Base-by-base conservation (phyloP, 306 rosid species). In the Dicorynia guianensis region DNA sequence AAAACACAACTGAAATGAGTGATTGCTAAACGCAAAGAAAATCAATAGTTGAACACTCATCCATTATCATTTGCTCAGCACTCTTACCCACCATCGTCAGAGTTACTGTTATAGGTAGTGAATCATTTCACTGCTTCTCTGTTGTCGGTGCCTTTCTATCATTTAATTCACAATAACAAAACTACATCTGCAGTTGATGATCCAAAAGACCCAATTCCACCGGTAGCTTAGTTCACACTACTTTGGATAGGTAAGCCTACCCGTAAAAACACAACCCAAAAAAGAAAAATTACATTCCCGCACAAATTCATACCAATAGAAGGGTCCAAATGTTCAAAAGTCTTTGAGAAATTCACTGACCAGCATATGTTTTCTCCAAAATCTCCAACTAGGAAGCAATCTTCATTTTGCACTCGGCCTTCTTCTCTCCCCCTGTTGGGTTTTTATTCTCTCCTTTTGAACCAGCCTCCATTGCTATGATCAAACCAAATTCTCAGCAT, bases 161-260 rank as follows among this genome's bases (percentile, higher is more conserved):
- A 81, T 91, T 91, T 54, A 82, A 34, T 72, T 95, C 77, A 80
- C 97, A 68, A 82, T 91, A 91, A 80, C 97, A 91, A 72, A 91
- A 91, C 97, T 93, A 91, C 97, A 91, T 91, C 80, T 89, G 91
- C 65, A 89, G 75, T 69, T 91, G 97, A 52, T 95, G 93, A 81
- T 91, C 97, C 4, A 95, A 76, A 42, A 91, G 86, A 11, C 86
- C 88, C 72, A 89, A 67, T 73, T 83, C 81, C 74, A 2, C 76
- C 0, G 91, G 81, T 33, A 91, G 74, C 80, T 86, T 95, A 39
- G 83, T 89, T 67, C 97, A 76, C 64, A 79, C 7, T 4, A 81
- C 74, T 71, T 91, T 95, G 13, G 89, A 72, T 12, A 95, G 97
- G 66, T 89, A 87, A 11, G 87, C 18, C 63, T 83, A 71, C 78